A percentile compares a stretch with the other conserved stretches of the same genome.
phyloP scores from a whole-genome alignment of 805 yeast genomes.

The Candida mattraensis region DNA sequence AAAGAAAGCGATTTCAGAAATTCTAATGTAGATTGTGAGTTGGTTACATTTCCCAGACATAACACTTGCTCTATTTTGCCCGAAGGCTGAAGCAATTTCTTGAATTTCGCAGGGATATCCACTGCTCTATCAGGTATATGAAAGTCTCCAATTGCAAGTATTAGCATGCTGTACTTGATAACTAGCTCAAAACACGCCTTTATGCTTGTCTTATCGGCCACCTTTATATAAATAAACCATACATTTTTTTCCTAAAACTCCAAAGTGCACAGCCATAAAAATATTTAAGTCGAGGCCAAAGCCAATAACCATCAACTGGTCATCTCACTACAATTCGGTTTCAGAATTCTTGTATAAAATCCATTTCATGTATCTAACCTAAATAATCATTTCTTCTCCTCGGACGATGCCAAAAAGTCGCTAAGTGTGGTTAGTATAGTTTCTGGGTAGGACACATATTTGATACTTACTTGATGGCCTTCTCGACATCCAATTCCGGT shows the following conservation, averaged over 20 bases:
- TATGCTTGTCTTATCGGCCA: no score
- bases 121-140: constrained; percentile 85
- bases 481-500: constrained; percentile 34
- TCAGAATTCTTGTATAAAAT: no score
- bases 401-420: constrained; percentile 29
- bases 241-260: no score
- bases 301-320: no score
- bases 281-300: no score
- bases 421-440: constrained; percentile 17
- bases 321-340: no score
- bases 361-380: neutral
- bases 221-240: no score
- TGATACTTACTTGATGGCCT: constrained; percentile 31
- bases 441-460: no score
- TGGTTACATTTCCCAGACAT: constrained; percentile 81
- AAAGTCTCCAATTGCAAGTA: constrained; percentile 84
- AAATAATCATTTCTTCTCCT: constrained; percentile 16
- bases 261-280: no score
- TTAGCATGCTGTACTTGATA: constrained; percentile 58
- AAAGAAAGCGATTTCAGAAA: constrained; percentile 70
- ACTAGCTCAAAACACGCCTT: no score
- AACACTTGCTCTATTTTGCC: constrained; percentile 84
- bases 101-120: constrained; percentile 62
- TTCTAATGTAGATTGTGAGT: constrained; percentile 58
- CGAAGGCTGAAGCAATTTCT: constrained; percentile 68